Evolutionary conservation across 2,329 filamentous ascomycete genomes (phyloP), one percentile per base, ranked within the genome.

Genomic region (Colletotrichum sp.): DNA sequence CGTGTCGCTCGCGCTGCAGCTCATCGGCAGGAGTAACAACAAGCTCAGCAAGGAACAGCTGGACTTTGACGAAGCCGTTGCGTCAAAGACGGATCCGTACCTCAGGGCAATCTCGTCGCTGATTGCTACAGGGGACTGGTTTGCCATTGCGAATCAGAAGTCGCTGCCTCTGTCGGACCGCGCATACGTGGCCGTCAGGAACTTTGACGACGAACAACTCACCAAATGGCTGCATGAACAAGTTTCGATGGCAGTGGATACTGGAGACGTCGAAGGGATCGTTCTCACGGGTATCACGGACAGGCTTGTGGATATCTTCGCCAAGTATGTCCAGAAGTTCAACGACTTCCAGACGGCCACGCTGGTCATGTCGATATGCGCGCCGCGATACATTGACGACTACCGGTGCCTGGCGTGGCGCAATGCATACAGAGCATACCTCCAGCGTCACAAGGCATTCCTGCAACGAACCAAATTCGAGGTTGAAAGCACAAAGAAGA

Each of bases 311-410:
- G 93, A 96, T 81, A 91, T 97, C 21, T 91, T 96, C 76, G 93
- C 94, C 76, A 91, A 92, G 67, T 95, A 96, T 83, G 90, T 97
- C 62, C 89, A 93, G 79, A 94, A 93, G 79, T 95, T 94, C 82
- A 90, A 92, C 81, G 95, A 96, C 82, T 89, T 95, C 28, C 95
- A 98, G 85, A 96, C 95, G 2, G 94, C 95, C 3, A 93, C 94
- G 0, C 88, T 97, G 3, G 90, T 95, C 76, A 90, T 95, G 73
- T 93, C 93, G 15, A 93, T 94, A 82, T 94, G 93, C 79, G 91
- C 92, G 72, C 95, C 95, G 0, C 90, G 92, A 10, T 96, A 95
- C 83, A 92, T 96, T 78, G 91, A 94, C 83, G 95, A 97, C 82
- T 87, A 93, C 59, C 93, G 95, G 78, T 95, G 93, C 85, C 88